phyloP scores from a whole-genome alignment of 2,329 filamentous ascomycete species.

The Monosporascus sp. region DNA sequence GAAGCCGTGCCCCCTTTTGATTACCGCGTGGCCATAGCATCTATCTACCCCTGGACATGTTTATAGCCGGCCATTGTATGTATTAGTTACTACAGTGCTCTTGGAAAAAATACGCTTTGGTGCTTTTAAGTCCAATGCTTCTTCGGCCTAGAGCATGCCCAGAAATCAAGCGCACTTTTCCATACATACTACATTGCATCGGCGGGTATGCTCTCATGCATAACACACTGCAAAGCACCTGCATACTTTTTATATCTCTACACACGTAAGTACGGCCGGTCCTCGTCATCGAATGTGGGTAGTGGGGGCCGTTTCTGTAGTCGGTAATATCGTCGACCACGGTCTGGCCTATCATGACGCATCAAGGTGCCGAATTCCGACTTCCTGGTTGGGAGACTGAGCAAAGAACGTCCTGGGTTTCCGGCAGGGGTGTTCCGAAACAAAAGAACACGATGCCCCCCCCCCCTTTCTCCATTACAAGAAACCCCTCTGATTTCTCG shows the following conservation, averaged over 20 bases:
- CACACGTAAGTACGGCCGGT: neutral
- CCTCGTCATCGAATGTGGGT: neutral
- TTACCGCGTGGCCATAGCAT: no score
- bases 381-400: neutral
- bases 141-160: no score
- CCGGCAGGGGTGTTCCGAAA: neutral
- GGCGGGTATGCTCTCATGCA: no score
- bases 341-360: neutral
- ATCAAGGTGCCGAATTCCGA: neutral
- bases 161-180: no score
- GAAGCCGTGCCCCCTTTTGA: constrained; percentile 2
- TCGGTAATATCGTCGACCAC: neutral
- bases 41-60: no score
- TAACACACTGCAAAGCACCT: no score
- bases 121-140: no score
- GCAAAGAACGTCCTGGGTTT: neutral
- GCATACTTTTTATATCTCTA: neutral
- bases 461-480: neutral
- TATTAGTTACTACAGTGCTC: no score
- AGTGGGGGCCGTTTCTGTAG: neutral
- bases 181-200: no score
- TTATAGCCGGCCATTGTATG: no score
- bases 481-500: neutral
- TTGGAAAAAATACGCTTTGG: no score
- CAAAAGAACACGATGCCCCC: neutral